Evolutionary conservation across 257 asterid species (phyloP), one percentile per base, ranked within the genome.

Genomic region (Solanum microdontum): DNA sequence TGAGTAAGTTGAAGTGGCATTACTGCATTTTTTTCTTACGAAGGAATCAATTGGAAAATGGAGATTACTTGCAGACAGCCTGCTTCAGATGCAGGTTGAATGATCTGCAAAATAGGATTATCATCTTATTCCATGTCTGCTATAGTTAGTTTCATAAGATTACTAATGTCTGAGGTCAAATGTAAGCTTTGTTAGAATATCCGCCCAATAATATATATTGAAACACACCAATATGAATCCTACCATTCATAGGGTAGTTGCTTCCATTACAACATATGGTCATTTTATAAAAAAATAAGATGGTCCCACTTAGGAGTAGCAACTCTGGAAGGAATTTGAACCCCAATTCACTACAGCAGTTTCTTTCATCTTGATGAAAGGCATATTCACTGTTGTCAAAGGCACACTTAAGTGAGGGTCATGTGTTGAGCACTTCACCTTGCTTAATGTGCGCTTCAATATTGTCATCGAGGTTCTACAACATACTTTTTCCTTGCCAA

Each of bases 1-100:
- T 32, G 91, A 93, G 99, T 97, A 95, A 9, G 99, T 93, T 83
- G 30, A 82, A 60, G 17, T 51, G 85, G 40, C 45, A 8, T 72
- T 45, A 74, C 51, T 48, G 6, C 43, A 15, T 72, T 85, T 19
- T 26, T 75, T 80, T 62, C 11, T 86, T 33, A 43, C 84, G 1
- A 17, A 14, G 19, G 43, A 51, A 69, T 28, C 5, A 85, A 28
- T 39, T 60, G 24, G 87, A 64, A 64, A 37, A 30, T 32, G 33
- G 45, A 55, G 40, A 19, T 58, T 15, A 32, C 48, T 84, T 34
- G 5, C n/a, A 62, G 12, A 64, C 70, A 62, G 82, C 51, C 82
- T 74, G 32, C 82, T 74, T 74, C 80, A 73, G 28, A 34, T 74
- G 82, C 30, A 74, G 82, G 48, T 36, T 21, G 28, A 74, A 36